Conservation (phyloP, 805 yeast genomes). For the Blastobotrys chiropterorum region DNA sequence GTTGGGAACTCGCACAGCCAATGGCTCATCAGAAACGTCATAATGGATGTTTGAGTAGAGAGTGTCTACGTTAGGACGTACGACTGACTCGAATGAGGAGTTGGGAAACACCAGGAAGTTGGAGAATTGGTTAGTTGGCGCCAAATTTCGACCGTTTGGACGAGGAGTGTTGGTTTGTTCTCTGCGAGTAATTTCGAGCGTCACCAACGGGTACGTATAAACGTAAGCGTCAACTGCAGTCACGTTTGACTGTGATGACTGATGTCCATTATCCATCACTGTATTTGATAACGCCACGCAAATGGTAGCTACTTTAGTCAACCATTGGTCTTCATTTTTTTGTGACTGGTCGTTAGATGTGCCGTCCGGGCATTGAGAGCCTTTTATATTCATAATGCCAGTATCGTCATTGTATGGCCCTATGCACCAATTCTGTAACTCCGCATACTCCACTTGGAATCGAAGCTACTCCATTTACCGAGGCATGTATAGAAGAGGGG, state of each 20-base stretch:
- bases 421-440: too few species aligned
- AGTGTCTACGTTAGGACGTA: not conserved
- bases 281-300: too few species aligned
- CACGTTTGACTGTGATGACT: not conserved
- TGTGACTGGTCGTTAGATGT: too few species aligned
- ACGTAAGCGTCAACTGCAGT: not conserved
- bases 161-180: not conserved
- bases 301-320: too few species aligned
- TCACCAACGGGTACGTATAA: not conserved
- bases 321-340: too few species aligned
- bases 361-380: too few species aligned
- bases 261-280: too few species aligned
- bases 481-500: too few species aligned
- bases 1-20: not conserved
- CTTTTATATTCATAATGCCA: too few species aligned
- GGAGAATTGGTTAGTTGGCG: not conserved
- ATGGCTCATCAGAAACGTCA: not conserved
- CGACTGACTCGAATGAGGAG: not conserved
- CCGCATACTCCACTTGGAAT: too few species aligned
- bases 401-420: too few species aligned
- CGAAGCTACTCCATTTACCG: too few species aligned
- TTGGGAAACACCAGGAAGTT: not conserved
- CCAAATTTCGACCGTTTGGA: not conserved
- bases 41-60: not conserved
- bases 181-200: not conserved